Conservation (phyloP, 2,329 filamentous ascomycete species). For the Exophiala spinifera region DNA sequence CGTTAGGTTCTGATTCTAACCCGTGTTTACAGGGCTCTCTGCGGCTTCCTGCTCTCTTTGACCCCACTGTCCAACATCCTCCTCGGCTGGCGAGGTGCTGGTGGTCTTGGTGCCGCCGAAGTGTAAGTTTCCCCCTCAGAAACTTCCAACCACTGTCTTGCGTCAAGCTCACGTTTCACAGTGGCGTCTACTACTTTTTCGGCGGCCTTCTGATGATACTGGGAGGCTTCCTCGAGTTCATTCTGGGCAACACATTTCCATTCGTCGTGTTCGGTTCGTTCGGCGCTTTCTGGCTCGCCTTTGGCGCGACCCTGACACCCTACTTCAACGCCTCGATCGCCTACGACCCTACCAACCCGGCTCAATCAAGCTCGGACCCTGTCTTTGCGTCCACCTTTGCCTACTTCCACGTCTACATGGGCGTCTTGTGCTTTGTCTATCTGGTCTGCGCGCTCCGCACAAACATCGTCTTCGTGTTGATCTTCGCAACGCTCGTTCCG, state of each 20-base stretch:
- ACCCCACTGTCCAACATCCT: slow-evolving; percentile 54
- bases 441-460: slow-evolving; percentile 68
- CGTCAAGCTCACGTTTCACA: slow-evolving; percentile 12
- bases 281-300: slow-evolving; percentile 55
- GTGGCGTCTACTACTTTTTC: slow-evolving; percentile 36
- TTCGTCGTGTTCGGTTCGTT: slow-evolving; percentile 53
- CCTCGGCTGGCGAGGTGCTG: slow-evolving; percentile 60
- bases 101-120: slow-evolving; percentile 47
- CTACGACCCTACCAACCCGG: slow-evolving; percentile 30
- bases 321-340: slow-evolving; percentile 50
- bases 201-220: slow-evolving; percentile 36
- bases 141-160: neutral
- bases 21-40: slow-evolving; percentile 21
- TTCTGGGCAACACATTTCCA: slow-evolving; percentile 51
- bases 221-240: slow-evolving; percentile 35
- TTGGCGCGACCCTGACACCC: slow-evolving; percentile 55
- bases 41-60: slow-evolving; percentile 52
- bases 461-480: slow-evolving; percentile 66
- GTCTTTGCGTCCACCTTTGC: slow-evolving; percentile 34
- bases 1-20: neutral
- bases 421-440: slow-evolving; percentile 63
- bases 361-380: slow-evolving; percentile 28
- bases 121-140: slow-evolving; percentile 12
- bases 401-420: slow-evolving; percentile 67
- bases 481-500: slow-evolving; percentile 63